phyloP scores from a whole-genome alignment of 371 early-diverging fungal species.

The Thermomucor indicae-seudaticae region DNA sequence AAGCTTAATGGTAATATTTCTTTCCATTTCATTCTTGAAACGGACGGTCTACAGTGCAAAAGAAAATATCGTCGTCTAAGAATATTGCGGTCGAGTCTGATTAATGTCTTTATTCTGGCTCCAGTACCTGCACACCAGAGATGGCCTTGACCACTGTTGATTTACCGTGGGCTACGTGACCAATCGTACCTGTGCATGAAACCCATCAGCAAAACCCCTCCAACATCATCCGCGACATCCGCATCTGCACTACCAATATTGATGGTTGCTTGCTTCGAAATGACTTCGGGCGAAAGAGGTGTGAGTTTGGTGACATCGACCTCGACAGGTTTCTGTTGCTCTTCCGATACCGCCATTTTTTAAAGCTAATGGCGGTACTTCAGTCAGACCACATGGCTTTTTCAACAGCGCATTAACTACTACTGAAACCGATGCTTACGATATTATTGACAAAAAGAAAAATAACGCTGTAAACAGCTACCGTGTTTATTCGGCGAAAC shows the following conservation, averaged over 20 bases:
- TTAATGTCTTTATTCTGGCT: neutral
- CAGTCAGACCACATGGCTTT: no score
- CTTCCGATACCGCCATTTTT: conserved; percentile 12
- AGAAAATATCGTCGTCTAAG: neutral
- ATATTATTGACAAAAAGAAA: no score
- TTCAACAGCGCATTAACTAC: no score
- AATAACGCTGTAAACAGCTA: no score
- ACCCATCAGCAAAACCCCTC: no score
- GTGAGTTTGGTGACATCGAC: conserved; percentile 56
- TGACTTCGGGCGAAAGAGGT: conserved; percentile 90
- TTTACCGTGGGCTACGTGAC: conserved; percentile 99
- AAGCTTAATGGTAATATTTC: conserved; percentile 99
- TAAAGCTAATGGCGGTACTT: no score
- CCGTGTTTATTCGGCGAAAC: no score
- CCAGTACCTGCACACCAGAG: conserved; percentile 90
- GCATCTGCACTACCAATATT: conserved; percentile 75
- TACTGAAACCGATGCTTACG: no score
- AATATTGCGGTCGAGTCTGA: neutral
- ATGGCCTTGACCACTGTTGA: conserved; percentile 99
- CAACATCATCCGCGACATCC: no score
- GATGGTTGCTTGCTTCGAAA: conserved; percentile 97
- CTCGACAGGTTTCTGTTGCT: conserved; percentile 3
- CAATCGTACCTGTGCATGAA: conserved; percentile 96
- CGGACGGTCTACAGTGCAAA: conserved; percentile 80
- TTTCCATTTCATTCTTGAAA: conserved; percentile 99